Evolutionary conservation across 225 moss, liverwort and hornwort genomes (phyloP).

Genomic region (Physcomitrium patens): DNA sequence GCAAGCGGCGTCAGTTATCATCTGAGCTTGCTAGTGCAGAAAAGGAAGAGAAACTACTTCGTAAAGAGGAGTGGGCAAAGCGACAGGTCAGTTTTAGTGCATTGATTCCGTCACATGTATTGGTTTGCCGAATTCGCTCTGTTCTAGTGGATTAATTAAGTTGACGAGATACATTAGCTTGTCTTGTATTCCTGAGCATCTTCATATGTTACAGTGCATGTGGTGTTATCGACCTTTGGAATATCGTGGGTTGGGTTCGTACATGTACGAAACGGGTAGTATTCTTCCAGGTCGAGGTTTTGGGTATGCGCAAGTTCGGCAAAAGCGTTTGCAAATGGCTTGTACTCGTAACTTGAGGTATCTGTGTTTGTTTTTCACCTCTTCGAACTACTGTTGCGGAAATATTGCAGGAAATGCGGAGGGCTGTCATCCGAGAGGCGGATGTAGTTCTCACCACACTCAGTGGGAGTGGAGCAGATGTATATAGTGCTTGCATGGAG

Average conservation of each 20-base stretch:
- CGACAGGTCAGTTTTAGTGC: conserved; percentile 47
- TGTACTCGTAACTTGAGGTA: neutral
- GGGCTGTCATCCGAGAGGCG: conserved; percentile 86
- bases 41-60: conserved; percentile 70
- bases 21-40: conserved; percentile 73
- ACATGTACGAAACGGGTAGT: neutral
- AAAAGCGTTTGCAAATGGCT: neutral
- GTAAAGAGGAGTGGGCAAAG: conserved; percentile 68
- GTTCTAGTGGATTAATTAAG: conserved; percentile 2
- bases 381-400: conserved; percentile 14
- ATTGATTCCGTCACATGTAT: neutral
- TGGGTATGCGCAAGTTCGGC: conserved; percentile 4
- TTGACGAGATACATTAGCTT: conserved; percentile 16
- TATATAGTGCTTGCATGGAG: conserved; percentile 93
- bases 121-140: neutral
- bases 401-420: conserved; percentile 65
- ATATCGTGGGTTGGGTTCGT: neutral
- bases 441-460: conserved; percentile 94
- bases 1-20: conserved; percentile 74
- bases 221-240: neutral
- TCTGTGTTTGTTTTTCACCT: conserved; percentile 2
- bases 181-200: conserved; percentile 3
- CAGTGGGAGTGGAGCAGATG: conserved; percentile 94
- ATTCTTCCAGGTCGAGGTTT: neutral
- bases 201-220: conserved; percentile 2